Evolutionary conservation across 768 basidiomycete genomes (phyloP), one percentile per base, ranked within the genome.

Genomic region (Coprinopsis sp.): DNA sequence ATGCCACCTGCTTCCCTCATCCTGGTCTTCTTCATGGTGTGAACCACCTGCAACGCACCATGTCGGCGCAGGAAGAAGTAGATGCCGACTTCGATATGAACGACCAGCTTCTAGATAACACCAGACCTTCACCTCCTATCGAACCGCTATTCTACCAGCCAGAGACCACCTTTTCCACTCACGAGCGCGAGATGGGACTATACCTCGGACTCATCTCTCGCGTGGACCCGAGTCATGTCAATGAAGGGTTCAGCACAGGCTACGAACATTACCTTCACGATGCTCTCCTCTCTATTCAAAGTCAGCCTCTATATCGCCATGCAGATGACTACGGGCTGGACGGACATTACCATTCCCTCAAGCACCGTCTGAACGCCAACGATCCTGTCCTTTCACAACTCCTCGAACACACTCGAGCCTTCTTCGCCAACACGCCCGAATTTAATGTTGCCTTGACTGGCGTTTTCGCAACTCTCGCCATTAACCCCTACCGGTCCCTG

Each of bases 361-460:
- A 87, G 57, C 91, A 95, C 59, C 74, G 77, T n/a, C 69, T 96
- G 24, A 83, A 84, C 52, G 76, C 85, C 46, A 80, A 82, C 51
- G 91, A 94, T 55, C 79, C 86, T 8, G 68, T 95, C 7, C 68
- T 94, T 16, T 77, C 81, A 2, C 66, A 77, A 21, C 58, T 95
- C 39, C 75, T 96, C 36, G 81, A 85, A 43, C 76, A 76, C 24
- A 62, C 95, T 27, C 69, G 86, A 42, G 73, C 71, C 49, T 95
- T 97, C 73, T 90, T 96, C 64, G 78, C 79, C 12, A 91, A 95
- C 53, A 73, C 85, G 0, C 82, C 93, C 11, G 87, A 93, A 53
- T 81, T 77, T 63, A 98, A 98, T 60, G 79, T 98, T 44, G 86
- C 87, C 0, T 64, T 98, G 51, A 96, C 91, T 3, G 89, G 89